Percentiles rank a stretch among this genome's conserved stretches.
Evolutionary conservation across 2,329 filamentous ascomycete genomes (phyloP).

Genomic region (Fusarium aywerte): DNA sequence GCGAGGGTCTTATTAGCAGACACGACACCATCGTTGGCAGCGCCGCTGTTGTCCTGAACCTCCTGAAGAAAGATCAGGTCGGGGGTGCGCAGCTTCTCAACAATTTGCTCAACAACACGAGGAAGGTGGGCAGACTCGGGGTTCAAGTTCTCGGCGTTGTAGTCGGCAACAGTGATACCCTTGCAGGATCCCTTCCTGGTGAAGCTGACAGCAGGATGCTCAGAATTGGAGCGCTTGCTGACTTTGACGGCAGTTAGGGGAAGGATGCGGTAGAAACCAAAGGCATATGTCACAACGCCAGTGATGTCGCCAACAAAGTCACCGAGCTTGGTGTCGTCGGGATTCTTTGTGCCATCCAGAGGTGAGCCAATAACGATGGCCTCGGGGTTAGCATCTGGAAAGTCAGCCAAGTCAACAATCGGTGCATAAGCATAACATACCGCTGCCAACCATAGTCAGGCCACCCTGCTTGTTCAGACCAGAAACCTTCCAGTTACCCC

Average conservation of each 20-base stretch:
- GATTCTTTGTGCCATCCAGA: constrained; percentile 72
- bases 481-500: constrained; percentile 71
- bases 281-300: constrained; percentile 72
- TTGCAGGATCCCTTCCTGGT: constrained; percentile 66
- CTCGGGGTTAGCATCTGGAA: constrained; percentile 73
- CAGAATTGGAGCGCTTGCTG: constrained; percentile 56
- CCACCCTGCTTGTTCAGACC: constrained; percentile 72
- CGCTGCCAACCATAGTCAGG: constrained; percentile 68
- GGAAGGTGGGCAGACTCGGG: constrained; percentile 66
- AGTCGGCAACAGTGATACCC: constrained; percentile 71
- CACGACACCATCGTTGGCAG: constrained; percentile 67
- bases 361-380: constrained; percentile 72
- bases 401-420: constrained; percentile 9
- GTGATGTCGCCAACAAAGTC: constrained; percentile 73
- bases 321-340: constrained; percentile 69
- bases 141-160: constrained; percentile 76
- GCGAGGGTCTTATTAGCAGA: constrained; percentile 68
- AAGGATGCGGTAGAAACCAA: constrained; percentile 76
- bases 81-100: constrained; percentile 69
- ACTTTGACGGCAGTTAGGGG: constrained; percentile 68
- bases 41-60: constrained; percentile 73
- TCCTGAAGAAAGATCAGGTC: constrained; percentile 77
- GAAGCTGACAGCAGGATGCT: constrained; percentile 64
- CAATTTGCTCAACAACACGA: constrained; percentile 72
- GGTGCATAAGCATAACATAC: constrained; percentile 47